These are phyloP conservation scores for Tephrocybe sp. DNA, from an alignment of 768 basidiomycete species.

Conservation along the genomic window DNA sequence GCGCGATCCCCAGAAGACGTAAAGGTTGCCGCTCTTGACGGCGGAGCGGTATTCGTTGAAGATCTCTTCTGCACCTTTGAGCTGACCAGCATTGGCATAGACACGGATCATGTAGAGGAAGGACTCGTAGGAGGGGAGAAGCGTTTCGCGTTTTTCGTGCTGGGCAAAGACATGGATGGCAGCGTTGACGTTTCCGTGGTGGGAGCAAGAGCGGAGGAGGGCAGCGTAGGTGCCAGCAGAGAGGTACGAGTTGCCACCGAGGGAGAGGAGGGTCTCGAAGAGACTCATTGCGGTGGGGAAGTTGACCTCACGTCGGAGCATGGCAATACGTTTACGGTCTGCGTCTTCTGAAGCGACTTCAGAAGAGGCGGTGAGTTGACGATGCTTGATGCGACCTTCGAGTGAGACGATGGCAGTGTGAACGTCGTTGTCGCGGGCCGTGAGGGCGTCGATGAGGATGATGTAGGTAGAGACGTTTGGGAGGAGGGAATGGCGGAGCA, in stretches of 20 bases:
- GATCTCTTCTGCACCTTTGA: constrained; percentile 49
- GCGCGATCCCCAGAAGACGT: constrained; percentile 22
- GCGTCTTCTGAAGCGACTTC: constrained; percentile 18
- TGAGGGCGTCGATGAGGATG: constrained; percentile 58
- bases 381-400: constrained; percentile 38
- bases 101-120: constrained; percentile 59
- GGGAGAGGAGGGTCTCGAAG: constrained; percentile 57
- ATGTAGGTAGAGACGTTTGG: constrained; percentile 67
- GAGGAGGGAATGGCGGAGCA: constrained; percentile 57
- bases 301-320: constrained; percentile 63
- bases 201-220: constrained; percentile 62
- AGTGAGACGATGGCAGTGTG: constrained; percentile 40
- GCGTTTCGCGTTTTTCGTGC: constrained; percentile 42
- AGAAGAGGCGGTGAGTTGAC: constrained; percentile 24
- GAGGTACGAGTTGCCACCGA: constrained; percentile 30
- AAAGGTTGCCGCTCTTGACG: constrained; percentile 35
- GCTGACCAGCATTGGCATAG: constrained; percentile 51
- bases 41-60: constrained; percentile 59
- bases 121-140: constrained; percentile 31
- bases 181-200: constrained; percentile 52
- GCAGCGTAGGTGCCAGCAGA: constrained; percentile 40
- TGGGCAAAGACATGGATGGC: constrained; percentile 67
- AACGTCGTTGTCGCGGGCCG: constrained; percentile 67
- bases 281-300: constrained; percentile 68
- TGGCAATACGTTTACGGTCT: constrained; percentile 38